Evolutionary conservation across 1,284 basidiomycete genomes (phyloP).

Genomic region (Trichosporon sp.): DNA sequence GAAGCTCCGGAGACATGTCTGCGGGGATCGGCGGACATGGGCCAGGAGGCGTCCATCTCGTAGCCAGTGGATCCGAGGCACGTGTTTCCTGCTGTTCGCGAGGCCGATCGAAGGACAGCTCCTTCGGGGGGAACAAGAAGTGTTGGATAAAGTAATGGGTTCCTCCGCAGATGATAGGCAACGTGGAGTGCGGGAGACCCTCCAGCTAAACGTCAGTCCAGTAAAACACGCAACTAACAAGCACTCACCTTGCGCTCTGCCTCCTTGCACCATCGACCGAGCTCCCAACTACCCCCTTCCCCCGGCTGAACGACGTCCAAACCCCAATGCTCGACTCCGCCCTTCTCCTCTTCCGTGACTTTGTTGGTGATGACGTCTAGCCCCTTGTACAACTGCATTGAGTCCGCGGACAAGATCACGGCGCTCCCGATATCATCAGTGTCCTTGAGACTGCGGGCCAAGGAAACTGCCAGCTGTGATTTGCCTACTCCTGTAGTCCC

Average conservation of each 20-base stretch:
- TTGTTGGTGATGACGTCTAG: conserved; percentile 97
- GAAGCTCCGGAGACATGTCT: conserved; percentile 25
- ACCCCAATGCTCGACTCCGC: conserved; percentile 82
- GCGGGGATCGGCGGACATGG: conserved; percentile 51
- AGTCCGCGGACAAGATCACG: conserved; percentile 85
- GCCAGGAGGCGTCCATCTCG: conserved; percentile 40
- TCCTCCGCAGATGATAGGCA: conserved; percentile 91
- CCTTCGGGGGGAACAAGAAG: conserved; percentile 67
- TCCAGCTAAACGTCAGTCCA: conserved; percentile 23
- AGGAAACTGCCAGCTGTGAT: conserved; percentile 85
- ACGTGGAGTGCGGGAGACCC: conserved; percentile 23
- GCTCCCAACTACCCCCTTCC: conserved; percentile 60
- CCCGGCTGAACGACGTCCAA: conserved; percentile 84
- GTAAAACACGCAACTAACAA: neutral
- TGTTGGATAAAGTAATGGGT: conserved; percentile 98
- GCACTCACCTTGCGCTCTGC: neutral
- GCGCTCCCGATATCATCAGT: neutral
- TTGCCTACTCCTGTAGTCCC: conserved; percentile 98
- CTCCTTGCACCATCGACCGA: conserved; percentile 7
- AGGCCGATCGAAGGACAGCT: conserved; percentile 59
- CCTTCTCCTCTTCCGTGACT: conserved; percentile 72
- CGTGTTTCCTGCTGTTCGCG: neutral
- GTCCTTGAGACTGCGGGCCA: conserved; percentile 63
- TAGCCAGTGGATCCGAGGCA: neutral
- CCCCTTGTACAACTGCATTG: conserved; percentile 97